These are phyloP conservation scores for Porphyrellus cyaneotinctus DNA, from an alignment of 768 basidiomycete genomes.

Conservation along the genomic window DNA sequence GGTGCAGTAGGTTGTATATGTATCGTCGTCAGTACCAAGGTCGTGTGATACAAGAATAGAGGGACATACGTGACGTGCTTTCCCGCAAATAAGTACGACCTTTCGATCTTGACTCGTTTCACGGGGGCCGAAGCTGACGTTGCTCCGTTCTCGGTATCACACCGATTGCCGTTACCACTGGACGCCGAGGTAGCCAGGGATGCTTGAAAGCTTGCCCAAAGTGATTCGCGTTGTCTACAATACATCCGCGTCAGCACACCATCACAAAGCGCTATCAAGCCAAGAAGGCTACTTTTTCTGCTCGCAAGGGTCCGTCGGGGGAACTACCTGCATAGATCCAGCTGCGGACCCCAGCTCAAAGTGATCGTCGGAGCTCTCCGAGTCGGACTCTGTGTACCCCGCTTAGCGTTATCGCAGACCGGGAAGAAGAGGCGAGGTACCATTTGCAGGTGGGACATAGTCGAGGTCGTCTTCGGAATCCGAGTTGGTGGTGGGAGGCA, in stretches of 20 bases:
- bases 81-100: conserved; percentile 71
- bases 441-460: conserved; percentile 54
- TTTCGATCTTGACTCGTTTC: conserved; percentile 62
- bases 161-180: neutral
- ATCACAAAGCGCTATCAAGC: no score
- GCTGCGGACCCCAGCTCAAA: conserved; percentile 32
- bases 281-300: conserved; percentile 41
- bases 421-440: conserved; percentile 13
- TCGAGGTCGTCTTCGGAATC: conserved; percentile 65
- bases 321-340: neutral
- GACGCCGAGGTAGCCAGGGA: conserved; percentile 41
- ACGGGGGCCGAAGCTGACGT: conserved; percentile 6
- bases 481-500: conserved; percentile 31
- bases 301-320: conserved; percentile 35
- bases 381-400: conserved; percentile 22
- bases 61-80: conserved; percentile 57
- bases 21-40: neutral
- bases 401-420: neutral
- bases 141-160: neutral
- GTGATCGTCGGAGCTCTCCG: conserved; percentile 38
- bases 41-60: neutral
- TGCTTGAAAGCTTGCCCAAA: conserved; percentile 69
- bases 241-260: neutral
- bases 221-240: conserved; percentile 52
- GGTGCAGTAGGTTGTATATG: neutral